Base-by-base conservation (phyloP, 257 asterid species). In the Salvia rosmarinus region DNA sequence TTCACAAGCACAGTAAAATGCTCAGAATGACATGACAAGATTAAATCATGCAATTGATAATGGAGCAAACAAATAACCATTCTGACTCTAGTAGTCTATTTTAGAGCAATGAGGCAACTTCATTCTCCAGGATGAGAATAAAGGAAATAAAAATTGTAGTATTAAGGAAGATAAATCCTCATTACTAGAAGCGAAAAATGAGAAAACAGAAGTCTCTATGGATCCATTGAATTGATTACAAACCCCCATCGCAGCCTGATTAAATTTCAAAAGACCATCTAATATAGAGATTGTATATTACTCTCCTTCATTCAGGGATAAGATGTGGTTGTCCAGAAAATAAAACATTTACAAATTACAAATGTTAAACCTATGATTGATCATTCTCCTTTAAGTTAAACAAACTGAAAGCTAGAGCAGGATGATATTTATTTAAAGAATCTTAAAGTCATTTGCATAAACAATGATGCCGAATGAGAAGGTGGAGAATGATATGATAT, bases 1-100 rank as follows among this genome's bases (percentile, higher is more conserved):
- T 43, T 30, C 17, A 13, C 30, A 37, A 7, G 44, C 39, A 25
- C 51, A 65, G 63, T 13, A 11, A 47, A 40, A 16, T 62, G 67
- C 32, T 62, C 11, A 55, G 42, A 25, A 56, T 28, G 21, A 50
- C 11, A 70, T 9, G 58, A 14, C 34, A 62, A 20, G 73, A 34
- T 21, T 21, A 37, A 50, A 67, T 25, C 55, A 70, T 44, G 63
- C 69, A 77, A 20, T 34, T 16, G 13, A 35, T 34, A 58, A 58
- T 71, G 47, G 25, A 62, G 50, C 50, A 72, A 72, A 28, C 55
- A 55, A n/a, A 14, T 10, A 54, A 51, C 30, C 44, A 39, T 49
- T 66, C 32, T 71, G 42, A 65, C 50, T 37, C 71, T 43, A 8
- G 34, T 43, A 8, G 34, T 14, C 4, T 46, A 40, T 47, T 20